Evolutionary conservation across 495 filamentous ascomycete species (phyloP).

Genomic region (Bacidia rubella): DNA sequence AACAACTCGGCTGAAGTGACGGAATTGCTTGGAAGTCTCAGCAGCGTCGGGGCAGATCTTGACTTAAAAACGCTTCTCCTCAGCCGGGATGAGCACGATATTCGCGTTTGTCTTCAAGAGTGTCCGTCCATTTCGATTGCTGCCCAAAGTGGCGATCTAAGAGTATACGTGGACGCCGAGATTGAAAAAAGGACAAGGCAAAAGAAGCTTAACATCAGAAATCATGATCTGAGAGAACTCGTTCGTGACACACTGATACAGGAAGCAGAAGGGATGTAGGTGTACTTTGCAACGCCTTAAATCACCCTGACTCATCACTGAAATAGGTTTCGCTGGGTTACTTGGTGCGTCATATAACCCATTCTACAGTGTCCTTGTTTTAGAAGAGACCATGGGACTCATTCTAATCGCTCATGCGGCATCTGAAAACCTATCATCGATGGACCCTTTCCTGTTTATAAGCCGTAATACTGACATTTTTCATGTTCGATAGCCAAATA

Average conservation of each 20-base stretch:
- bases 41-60: not conserved
- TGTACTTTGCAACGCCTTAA: not conserved
- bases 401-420: too few relatives aligned
- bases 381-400: too few relatives aligned
- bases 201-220: not conserved
- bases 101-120: conserved; percentile 2
- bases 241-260: not conserved
- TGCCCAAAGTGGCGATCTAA: conserved; percentile 22
- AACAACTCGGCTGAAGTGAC: not conserved
- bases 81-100: not conserved
- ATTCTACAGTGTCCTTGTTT: too few relatives aligned
- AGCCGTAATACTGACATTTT: too few relatives aligned
- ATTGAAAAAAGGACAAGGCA: conserved; percentile 19
- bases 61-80: not conserved
- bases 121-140: conserved; percentile 20
- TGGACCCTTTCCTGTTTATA: too few relatives aligned
- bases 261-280: not conserved
- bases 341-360: too few relatives aligned
- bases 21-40: conserved; percentile 15
- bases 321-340: not conserved
- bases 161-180: conserved; percentile 24
- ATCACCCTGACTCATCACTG: not conserved
- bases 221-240: not conserved
- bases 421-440: too few relatives aligned
- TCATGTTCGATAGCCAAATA: too few relatives aligned